Percentiles rank a stretch among this genome's conserved stretches.
phyloP scores from a whole-genome alignment of 2,329 filamentous ascomycete species.

The Exophiala sp. region DNA sequence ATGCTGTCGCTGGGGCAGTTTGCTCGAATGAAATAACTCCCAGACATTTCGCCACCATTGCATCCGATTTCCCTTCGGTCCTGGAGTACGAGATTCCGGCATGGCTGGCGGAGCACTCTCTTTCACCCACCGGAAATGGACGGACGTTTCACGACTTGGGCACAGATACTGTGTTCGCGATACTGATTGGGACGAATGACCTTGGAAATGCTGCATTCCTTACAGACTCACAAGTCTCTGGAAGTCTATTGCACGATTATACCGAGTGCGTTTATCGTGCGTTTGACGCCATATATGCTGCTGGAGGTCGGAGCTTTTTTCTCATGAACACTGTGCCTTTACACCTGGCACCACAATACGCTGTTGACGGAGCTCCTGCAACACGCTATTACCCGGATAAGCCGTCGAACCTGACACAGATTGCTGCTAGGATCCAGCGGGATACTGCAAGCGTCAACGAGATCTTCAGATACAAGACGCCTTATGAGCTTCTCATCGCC shows the following conservation, averaged over 20 bases:
- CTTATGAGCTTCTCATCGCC: constrained; percentile 42
- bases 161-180: neutral
- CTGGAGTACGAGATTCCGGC: neutral
- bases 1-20: constrained; percentile 69
- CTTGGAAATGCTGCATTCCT: neutral
- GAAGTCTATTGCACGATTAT: neutral
- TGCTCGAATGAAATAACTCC: constrained; percentile 66
- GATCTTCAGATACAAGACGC: constrained; percentile 50
- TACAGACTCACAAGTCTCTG: neutral
- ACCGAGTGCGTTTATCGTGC: neutral
- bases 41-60: too few species aligned
- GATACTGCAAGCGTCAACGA: constrained; percentile 46
- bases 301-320: neutral
- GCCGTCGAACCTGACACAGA: constrained; percentile 47
- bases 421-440: constrained; percentile 51
- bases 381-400: constrained; percentile 32
- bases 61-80: too few species aligned
- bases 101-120: neutral
- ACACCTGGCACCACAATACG: neutral
- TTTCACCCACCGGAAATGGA: neutral
- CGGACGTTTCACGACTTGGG: neutral
- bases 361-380: neutral
- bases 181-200: neutral
- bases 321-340: neutral
- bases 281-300: neutral